Evolutionary conservation across 1,284 basidiomycete species (phyloP), one percentile per base, ranked within the genome.

Genomic region (Papiliotrema laurentii): DNA sequence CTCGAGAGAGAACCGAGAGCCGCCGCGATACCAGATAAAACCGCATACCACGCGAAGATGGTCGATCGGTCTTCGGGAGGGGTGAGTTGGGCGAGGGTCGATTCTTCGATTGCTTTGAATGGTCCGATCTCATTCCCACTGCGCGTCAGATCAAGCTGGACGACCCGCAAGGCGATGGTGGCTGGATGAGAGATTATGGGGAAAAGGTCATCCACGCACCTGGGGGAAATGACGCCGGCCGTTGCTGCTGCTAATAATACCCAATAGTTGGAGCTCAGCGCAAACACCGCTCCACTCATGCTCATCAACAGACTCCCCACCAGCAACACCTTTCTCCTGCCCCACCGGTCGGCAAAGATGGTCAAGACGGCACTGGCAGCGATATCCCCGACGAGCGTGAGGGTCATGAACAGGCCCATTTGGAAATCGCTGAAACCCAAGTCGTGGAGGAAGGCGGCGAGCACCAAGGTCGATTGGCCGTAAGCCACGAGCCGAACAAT

Each of bases 81-180:
- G 1, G 59, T 58, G 18, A 59, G 35, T 28, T 59, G 53, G 9
- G 61, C 56, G 24, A 63, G 27, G 13, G 59, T 57, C 13, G 61
- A 61, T 43, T 63, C 61, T 35, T 63, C 61, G 36, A 63, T 61
- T 5, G 61, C 59, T 47, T 59, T 45, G 38, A 63, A 63, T 9
- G 61, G 61, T 1, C 61, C 61, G 42, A 63, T 55, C 22, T 63
- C 61, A 3, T 43, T 42, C 11, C 61, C 61, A n/a, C 50, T 46
- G 39, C 14, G 6, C 19, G 19, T 37, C 11, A 37, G 36, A n/a
- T n/a, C n/a, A n/a, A n/a, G n/a, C n/a, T n/a, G n/a, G n/a, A 9
- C 11, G 11, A 11, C 36, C 36, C 36, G 18, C 18, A 10, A 9
- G 36, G 18, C 14, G 7, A 37, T 37, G 36, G 11, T n/a, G n/a